Conservation (phyloP, 441 rosid genomes). For the Cnidoscolus chayamansa region DNA sequence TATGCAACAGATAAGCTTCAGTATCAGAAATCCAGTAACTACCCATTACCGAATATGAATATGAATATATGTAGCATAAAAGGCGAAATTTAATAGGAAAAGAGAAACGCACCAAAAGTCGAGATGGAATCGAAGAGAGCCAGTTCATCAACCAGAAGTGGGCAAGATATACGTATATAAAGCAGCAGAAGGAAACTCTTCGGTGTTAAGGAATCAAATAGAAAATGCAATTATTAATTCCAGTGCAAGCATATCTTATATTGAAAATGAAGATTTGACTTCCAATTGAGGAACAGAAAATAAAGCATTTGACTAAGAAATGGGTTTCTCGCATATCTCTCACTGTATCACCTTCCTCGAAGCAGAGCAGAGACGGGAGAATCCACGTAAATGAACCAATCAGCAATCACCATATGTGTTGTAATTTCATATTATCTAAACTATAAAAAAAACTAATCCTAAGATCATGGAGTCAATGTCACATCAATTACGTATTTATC, state of each 20-base stretch:
- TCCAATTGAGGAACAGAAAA: neutral
- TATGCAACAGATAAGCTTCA: neutral
- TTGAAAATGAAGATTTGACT: neutral
- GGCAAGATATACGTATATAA: neutral
- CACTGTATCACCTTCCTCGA: constrained; percentile 19
- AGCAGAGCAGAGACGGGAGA: constrained; percentile 11
- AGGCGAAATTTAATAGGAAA: too few species aligned
- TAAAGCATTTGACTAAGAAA: neutral
- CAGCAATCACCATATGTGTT: too few species aligned
- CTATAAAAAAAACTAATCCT: too few species aligned
- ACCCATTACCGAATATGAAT: too few species aligned
- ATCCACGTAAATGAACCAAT: neutral
- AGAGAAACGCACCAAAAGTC: neutral
- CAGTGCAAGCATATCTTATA: neutral
- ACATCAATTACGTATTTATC: too few species aligned
- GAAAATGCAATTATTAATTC: neutral
- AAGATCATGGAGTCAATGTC: too few species aligned
- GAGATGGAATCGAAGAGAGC: neutral
- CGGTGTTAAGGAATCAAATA: neutral
- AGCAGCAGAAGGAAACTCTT: neutral
- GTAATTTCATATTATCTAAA: too few species aligned
- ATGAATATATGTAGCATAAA: too few species aligned
- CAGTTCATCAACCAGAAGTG: constrained; percentile 2
- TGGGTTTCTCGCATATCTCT: neutral
- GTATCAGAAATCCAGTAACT: neutral